phyloP scores from a whole-genome alignment of 2,329 filamentous ascomycete genomes.

The Ophiocordyceps camponoti-leonardi region DNA sequence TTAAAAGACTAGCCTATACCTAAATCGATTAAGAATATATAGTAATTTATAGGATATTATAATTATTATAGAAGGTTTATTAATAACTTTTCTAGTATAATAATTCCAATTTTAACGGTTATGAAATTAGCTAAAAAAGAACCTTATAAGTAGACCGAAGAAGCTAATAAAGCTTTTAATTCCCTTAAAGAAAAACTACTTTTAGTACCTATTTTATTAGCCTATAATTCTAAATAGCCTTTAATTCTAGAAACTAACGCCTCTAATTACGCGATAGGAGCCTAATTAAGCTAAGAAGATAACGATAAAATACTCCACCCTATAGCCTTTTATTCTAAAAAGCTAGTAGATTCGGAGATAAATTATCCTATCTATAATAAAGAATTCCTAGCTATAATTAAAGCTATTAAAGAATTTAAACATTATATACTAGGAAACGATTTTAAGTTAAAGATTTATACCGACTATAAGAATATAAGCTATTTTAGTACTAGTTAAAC shows the following conservation, averaged over 20 bases:
- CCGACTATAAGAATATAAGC: not conserved
- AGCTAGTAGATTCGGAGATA: slow-evolving; percentile 2
- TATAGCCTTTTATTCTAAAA: slow-evolving; percentile 6
- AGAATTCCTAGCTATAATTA: slow-evolving; percentile 8
- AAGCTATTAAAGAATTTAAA: slow-evolving; percentile 5
- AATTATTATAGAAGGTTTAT: not conserved
- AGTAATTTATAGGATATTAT: not conserved
- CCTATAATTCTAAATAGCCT: not conserved
- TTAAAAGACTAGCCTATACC: not conserved
- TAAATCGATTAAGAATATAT: not conserved
- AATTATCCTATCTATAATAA: slow-evolving; percentile 10
- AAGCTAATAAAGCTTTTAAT: too few species aligned
- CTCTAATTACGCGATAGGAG: slow-evolving; percentile 1
- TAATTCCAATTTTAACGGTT: not conserved
- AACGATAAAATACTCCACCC: slow-evolving; percentile 3
- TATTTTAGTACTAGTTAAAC: not conserved
- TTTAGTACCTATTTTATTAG: too few species aligned
- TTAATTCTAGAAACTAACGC: not conserved
- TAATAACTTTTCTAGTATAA: not conserved
- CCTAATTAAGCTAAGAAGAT: slow-evolving; percentile 3
- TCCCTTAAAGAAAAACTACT: too few species aligned
- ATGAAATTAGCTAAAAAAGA: too few species aligned
- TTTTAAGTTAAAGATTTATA: not conserved
- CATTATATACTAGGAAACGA: not conserved
- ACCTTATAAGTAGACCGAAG: too few species aligned